These are phyloP conservation scores for Penicillium pulvis DNA, from an alignment of 495 filamentous ascomycete species.

Conservation along the genomic window DNA sequence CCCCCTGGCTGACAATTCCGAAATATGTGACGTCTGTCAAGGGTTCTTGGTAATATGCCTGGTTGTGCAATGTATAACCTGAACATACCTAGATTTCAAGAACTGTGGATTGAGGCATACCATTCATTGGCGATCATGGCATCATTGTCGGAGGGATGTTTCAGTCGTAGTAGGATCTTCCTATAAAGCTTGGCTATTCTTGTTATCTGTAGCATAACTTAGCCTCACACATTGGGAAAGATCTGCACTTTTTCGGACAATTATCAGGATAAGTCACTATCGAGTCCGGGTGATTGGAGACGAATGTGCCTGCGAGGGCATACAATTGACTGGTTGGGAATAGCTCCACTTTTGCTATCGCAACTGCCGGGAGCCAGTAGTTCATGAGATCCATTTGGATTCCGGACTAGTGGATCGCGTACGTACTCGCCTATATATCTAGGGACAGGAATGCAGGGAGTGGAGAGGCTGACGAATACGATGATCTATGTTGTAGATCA, in stretches of 20 bases:
- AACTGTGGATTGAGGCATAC: background rate
- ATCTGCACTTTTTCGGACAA: background rate
- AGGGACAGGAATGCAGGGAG: background rate
- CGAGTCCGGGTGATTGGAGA: background rate
- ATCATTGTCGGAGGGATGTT: background rate
- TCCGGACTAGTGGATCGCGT: background rate
- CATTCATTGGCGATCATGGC: background rate
- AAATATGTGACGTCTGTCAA: background rate
- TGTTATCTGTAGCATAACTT: background rate
- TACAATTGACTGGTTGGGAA: background rate
- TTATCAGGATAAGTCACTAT: background rate
- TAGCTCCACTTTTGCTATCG: background rate
- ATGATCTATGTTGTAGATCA: background rate
- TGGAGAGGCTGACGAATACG: background rate
- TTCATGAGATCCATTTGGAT: background rate
- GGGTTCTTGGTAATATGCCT: background rate
- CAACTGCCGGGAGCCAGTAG: background rate
- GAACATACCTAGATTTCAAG: background rate
- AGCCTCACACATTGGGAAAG: background rate
- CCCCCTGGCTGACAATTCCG: background rate
- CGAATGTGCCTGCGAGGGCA: background rate
- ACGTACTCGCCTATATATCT: background rate
- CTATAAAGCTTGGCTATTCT: background rate
- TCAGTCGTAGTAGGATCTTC: background rate
- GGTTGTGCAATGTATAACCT: background rate